Conservation (phyloP, 345 rosid species). For the Aurinia saxatilis region DNA sequence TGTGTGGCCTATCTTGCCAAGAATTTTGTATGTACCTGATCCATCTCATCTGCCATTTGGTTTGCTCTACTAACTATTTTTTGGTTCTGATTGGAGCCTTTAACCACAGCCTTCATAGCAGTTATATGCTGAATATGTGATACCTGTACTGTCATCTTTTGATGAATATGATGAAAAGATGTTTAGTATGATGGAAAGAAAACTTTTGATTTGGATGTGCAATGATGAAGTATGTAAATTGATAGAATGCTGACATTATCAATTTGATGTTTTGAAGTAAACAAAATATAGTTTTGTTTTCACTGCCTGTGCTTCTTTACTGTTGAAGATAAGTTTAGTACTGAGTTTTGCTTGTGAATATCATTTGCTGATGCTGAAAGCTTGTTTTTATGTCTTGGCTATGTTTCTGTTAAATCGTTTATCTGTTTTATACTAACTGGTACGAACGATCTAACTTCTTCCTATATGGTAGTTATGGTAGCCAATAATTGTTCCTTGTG, state of each 20-base stretch:
- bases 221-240: not conserved
- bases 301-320: too few species aligned
- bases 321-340: too few species aligned
- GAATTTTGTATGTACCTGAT: slow-evolving; percentile 55
- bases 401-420: not conserved
- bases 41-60: slow-evolving; percentile 22
- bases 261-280: not conserved
- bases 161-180: not conserved
- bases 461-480: not conserved
- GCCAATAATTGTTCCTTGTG: slow-evolving; percentile 19
- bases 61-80: not conserved
- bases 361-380: not conserved
- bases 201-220: not conserved
- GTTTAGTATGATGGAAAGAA: not conserved
- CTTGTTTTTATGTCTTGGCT: not conserved
- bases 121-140: not conserved
- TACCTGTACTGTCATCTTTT: not conserved
- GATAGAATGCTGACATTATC: not conserved
- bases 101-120: not conserved
- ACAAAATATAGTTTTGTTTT: not conserved
- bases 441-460: not conserved
- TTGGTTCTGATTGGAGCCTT: not conserved
- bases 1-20: slow-evolving; percentile 63
- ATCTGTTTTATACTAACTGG: not conserved
- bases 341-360: too few species aligned